Base-by-base conservation (phyloP, 176 grass and related monocot genomes). In the Melocanna baccifera region DNA sequence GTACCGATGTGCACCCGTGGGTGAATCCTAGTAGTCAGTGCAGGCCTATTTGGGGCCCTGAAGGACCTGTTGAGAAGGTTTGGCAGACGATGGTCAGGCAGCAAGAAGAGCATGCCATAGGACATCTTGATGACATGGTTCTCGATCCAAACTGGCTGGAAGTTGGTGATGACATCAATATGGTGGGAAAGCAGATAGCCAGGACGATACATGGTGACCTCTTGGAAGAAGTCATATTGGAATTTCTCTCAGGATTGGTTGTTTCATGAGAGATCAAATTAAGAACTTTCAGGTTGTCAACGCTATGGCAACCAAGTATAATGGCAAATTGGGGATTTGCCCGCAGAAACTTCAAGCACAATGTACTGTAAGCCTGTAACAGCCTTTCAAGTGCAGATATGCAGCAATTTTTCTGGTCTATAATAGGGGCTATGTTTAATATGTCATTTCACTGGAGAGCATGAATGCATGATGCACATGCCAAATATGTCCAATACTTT, bases 31-130 rank as follows among this genome's bases (percentile, higher is more conserved):
- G 20, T 25, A 85, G 68, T 43, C 51, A 18, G 29, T 61, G 76
- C 14, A 43, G n/a, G 1, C 69, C 85, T 80, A 41, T 88, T 15
- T 90, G 83, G 76, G 80, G 86, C 2, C 77, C 74, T 46, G 85
- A 95, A 78, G 90, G 93, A 22, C 86, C 88, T 32, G 70, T 88
- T 78, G 88, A 95, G 86, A 92, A 84, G 70, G 88, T 88, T 64
- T 88, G 88, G 85, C 88, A 92, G 43, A 82, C 41, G 20, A 81
- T 94, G 40, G 64, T 76, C 39, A 90, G 65, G 78, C 85, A 75
- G 77, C 65, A 52, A 57, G 63, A 92, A 81, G 86, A 92, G 29
- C 68, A 69, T 67, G 47, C 53, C 9, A 28, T 32, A 39, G 76
- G 41, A 43, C 11, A 84, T 70, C 85, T 75, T 13, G 87, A 88